Conservation (phyloP, 2,329 filamentous ascomycete species). For the Colletotrichum liaoningense region DNA sequence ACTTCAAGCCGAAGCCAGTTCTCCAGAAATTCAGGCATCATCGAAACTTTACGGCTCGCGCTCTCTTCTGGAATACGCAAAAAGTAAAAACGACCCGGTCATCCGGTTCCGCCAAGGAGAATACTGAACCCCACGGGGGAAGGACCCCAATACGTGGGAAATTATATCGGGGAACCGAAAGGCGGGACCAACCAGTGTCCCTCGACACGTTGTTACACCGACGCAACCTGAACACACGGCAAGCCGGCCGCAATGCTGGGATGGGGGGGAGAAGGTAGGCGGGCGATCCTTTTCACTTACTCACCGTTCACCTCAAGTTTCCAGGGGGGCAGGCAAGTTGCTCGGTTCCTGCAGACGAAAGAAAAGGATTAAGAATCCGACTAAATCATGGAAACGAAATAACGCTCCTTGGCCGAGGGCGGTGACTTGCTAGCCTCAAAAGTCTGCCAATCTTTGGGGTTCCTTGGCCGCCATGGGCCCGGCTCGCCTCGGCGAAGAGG, state of each 20-base stretch:
- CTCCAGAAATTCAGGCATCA: background rate
- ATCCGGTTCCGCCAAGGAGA: background rate
- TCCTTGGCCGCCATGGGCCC: background rate
- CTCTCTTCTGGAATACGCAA: too few relatives aligned
- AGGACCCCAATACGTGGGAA: conserved; percentile 10
- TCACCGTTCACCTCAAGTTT: background rate
- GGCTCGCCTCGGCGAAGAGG: conserved; percentile 15
- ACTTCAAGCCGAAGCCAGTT: background rate
- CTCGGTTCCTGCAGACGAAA: background rate
- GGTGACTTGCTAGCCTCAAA: background rate
- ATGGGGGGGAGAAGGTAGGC: background rate
- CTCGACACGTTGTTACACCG: conserved; percentile 29
- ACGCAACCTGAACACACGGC: conserved; percentile 11
- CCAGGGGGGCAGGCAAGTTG: background rate
- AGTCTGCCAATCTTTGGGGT: background rate
- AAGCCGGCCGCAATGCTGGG: background rate
- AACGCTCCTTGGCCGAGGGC: background rate
- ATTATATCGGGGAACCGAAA: conserved; percentile 1
- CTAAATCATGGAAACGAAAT: background rate
- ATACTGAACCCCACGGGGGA: background rate
- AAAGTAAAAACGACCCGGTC: background rate
- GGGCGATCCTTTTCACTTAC: background rate
- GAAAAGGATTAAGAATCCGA: too few relatives aligned
- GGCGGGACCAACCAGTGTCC: background rate
- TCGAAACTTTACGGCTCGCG: background rate